A percentile compares a stretch with the other conserved stretches of the same genome.
These are phyloP conservation scores for Tetradesmus obliquus DNA, from an alignment of 139 green algal species.

Conservation along the genomic window DNA sequence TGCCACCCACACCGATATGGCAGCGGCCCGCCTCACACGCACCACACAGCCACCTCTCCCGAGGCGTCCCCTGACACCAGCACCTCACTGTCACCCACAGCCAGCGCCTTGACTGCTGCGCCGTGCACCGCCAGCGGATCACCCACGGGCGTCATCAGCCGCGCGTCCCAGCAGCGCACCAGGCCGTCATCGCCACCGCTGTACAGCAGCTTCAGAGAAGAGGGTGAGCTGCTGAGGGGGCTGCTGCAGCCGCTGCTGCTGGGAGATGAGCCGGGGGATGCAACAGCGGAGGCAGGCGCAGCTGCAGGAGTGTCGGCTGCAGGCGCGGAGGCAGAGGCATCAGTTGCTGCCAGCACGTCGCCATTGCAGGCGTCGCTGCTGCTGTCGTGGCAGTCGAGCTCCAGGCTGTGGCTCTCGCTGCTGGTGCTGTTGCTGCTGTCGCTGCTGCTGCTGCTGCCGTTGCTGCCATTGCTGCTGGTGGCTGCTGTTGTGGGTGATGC, in stretches of 20 bases:
- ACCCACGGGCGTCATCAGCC: conserved; percentile 51
- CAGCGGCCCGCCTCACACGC: conserved; percentile 37
- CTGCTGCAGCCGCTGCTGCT: conserved; percentile 14
- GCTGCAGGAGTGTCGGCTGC: neutral
- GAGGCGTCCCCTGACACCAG: conserved; percentile 73
- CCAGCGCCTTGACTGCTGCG: conserved; percentile 67
- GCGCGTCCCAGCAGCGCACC: conserved; percentile 57
- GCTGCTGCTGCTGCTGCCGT: conserved; percentile 5
- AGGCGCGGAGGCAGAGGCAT: neutral
- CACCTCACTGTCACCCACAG: conserved; percentile 55
- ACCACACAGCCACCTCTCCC: conserved; percentile 77
- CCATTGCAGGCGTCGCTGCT: no score
- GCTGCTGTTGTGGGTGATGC: neutral
- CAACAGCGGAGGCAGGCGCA: neutral
- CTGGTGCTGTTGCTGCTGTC: neutral
- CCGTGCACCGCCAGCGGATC: conserved; percentile 66
- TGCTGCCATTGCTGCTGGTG: neutral
- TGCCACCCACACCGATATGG: neutral
- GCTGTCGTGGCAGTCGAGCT: no score
- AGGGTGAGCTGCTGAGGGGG: neutral
- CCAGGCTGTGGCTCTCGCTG: neutral
- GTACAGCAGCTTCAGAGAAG: conserved; percentile 65
- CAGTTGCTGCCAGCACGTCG: neutral
- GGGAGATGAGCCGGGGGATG: neutral
- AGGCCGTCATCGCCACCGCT: conserved; percentile 75